Percentiles rank a stretch among this genome's conserved stretches.
Evolutionary conservation across 805 yeast species (phyloP).

Genomic region (Yarrowia sp.): DNA sequence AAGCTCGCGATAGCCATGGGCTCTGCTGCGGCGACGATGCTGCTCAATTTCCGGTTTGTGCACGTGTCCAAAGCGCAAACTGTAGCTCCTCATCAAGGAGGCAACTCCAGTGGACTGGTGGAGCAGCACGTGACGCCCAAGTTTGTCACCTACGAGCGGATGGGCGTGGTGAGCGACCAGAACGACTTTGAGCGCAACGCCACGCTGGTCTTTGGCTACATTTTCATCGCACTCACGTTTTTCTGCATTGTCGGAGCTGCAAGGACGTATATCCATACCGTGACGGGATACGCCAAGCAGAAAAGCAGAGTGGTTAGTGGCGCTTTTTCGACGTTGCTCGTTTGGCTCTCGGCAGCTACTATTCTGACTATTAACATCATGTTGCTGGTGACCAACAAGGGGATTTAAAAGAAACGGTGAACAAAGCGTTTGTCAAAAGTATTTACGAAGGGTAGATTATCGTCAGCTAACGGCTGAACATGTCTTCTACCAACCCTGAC

Average conservation of each 20-base stretch:
- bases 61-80: not conserved
- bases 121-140: conserved; percentile 21
- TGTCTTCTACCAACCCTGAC: too few species aligned
- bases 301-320: conserved; percentile 25
- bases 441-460: too few species aligned
- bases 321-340: conserved; percentile 6
- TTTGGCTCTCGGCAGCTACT: conserved; percentile 13
- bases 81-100: not conserved
- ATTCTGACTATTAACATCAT: conserved; percentile 22
- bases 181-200: conserved; percentile 30
- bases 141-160: not conserved
- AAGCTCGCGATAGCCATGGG: conserved; percentile 24
- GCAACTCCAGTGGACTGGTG: conserved; percentile 1
- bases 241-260: conserved; percentile 20
- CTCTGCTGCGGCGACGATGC: conserved; percentile 13
- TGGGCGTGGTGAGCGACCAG: not conserved
- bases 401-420: not conserved
- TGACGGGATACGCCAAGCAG: conserved; percentile 27
- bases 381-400: conserved; percentile 18
- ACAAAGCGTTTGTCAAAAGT: too few species aligned
- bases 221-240: conserved; percentile 21
- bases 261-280: conserved; percentile 18
- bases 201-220: conserved; percentile 29
- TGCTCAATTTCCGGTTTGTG: conserved; percentile 28
- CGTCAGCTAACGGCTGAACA: too few species aligned